phyloP scores from a whole-genome alignment of 2,329 filamentous ascomycete species.

The Clonostachys chloroleuca region DNA sequence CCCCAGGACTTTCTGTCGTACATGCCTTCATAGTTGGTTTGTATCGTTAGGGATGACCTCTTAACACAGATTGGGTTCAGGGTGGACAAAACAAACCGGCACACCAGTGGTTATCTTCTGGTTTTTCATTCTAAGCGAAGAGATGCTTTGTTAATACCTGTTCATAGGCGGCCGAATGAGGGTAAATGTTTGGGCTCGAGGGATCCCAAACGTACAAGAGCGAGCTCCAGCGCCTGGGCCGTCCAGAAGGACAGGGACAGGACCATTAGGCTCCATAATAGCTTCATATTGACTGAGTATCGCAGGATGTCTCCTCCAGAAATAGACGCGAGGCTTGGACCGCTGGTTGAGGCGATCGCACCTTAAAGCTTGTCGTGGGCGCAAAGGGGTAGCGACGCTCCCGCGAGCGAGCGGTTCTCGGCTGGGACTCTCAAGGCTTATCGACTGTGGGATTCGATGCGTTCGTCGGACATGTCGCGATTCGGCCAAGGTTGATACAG shows the following conservation, averaged over 20 bases:
- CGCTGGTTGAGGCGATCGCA: neutral
- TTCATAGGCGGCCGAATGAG: too few species aligned
- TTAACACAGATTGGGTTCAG: neutral
- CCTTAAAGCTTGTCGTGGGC: neutral
- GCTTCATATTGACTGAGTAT: conserved; percentile 41
- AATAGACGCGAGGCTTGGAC: neutral
- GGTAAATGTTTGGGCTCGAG: too few species aligned
- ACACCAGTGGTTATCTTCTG: too few species aligned
- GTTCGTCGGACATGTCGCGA: too few species aligned
- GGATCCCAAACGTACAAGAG: conserved; percentile 39
- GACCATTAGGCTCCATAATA: conserved; percentile 42
- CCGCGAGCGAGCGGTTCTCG: neutral
- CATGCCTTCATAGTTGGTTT: conserved; percentile 61
- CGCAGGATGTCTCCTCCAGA: too few species aligned
- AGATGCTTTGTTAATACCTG: too few species aligned
- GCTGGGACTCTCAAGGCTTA: too few species aligned
- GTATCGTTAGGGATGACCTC: conserved; percentile 3
- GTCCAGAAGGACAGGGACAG: conserved; percentile 51
- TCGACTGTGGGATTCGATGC: too few species aligned
- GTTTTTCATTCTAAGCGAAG: too few species aligned
- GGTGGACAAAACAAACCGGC: too few species aligned
- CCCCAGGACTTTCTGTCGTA: conserved; percentile 89
- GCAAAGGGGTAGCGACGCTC: neutral
- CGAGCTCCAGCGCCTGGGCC: conserved; percentile 51
- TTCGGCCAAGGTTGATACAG: too few species aligned